These are phyloP conservation scores for Diaporthe batatas DNA, from an alignment of 2,329 filamentous ascomycete species.

Conservation along the genomic window DNA sequence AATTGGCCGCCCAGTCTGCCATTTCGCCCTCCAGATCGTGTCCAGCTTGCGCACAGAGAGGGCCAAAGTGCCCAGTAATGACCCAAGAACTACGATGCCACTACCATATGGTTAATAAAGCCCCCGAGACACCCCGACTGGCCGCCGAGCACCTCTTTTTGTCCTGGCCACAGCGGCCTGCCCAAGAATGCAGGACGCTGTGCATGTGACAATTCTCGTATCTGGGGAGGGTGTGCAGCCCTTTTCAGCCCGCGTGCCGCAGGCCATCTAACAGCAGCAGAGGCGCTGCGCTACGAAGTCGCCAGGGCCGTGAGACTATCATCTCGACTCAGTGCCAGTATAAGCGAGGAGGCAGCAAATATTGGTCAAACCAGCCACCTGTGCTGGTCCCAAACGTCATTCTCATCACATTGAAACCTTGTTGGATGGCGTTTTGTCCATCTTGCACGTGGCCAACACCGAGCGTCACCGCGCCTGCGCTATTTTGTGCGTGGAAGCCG, in stretches of 20 bases:
- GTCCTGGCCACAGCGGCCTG: background rate
- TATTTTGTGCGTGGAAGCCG: background rate
- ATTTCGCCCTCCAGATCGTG: background rate
- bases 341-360: background rate
- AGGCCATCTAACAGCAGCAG: background rate
- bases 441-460: conserved; percentile 9
- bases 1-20: background rate
- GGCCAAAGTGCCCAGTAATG: background rate
- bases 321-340: background rate
- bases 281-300: too few relatives aligned
- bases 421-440: conserved; percentile 14
- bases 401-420: background rate
- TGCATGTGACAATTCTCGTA: conserved; percentile 24
- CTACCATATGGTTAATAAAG: background rate
- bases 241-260: background rate
- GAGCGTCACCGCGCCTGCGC: conserved; percentile 10
- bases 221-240: conserved; percentile 29
- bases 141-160: background rate
- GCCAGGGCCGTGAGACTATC: background rate
- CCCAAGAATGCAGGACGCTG: background rate
- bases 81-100: background rate
- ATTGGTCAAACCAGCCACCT: background rate
- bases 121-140: conserved; percentile 8
- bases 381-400: conserved; percentile 17
- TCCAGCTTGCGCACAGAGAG: conserved; percentile 13